These are phyloP conservation scores for Mucor irregularis DNA, from an alignment of 371 early-diverging fungal species.

Conservation along the genomic window DNA sequence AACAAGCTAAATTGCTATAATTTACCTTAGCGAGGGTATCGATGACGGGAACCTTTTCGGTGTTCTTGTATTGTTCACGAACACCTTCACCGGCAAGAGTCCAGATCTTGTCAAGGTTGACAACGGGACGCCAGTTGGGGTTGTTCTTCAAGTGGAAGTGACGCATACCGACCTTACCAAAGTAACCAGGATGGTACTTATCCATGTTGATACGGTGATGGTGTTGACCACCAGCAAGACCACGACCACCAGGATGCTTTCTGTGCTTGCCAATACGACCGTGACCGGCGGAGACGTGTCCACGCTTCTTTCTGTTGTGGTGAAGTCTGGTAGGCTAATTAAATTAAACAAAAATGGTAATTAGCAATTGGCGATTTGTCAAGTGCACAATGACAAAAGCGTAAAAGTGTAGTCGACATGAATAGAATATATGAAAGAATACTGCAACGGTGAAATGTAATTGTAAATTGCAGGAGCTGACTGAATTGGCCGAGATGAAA, in stretches of 20 bases:
- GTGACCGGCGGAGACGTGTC: conserved; percentile 94
- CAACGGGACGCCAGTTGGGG: conserved; percentile 82
- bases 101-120: conserved; percentile 97
- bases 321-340: conserved; percentile 88
- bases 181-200: conserved; percentile 99
- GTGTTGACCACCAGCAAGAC: conserved; percentile 99
- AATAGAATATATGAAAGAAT: too few species aligned
- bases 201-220: conserved; percentile 99
- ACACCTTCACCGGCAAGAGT: conserved; percentile 91
- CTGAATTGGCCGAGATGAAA: too few species aligned
- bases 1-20: background rate
- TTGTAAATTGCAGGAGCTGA: too few species aligned
- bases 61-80: conserved; percentile 85
- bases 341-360: too few species aligned
- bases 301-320: conserved; percentile 90
- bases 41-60: conserved; percentile 92
- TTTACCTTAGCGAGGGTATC: conserved; percentile 82
- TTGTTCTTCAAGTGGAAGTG: conserved; percentile 98
- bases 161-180: conserved; percentile 99
- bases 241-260: conserved; percentile 99
- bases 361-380: too few species aligned
- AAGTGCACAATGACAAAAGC: too few species aligned
- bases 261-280: conserved; percentile 99
- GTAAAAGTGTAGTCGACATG: too few species aligned
- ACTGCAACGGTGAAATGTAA: too few species aligned